Base-by-base conservation (phyloP, 352 stramenopile species). In the Pythium brachiatum region DNA sequence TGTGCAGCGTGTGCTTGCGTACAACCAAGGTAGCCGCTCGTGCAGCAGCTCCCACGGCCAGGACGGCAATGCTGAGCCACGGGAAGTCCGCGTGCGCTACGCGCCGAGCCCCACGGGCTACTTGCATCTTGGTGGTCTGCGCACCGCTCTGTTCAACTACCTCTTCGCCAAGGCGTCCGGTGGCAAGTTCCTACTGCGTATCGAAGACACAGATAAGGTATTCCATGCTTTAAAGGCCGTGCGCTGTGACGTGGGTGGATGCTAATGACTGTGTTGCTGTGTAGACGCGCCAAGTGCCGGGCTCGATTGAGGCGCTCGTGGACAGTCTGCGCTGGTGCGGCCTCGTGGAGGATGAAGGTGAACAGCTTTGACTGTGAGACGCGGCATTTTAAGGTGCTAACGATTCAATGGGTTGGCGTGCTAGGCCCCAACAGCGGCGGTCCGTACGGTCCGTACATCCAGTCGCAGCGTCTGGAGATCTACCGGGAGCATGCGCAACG, bases 291-390 rank as follows among this genome's bases (percentile, higher is more conserved):
- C 83, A 95, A 69, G 85, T 97, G 38, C 73, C 90, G 13, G 88
- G 88, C 7, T 96, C 90, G 0, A 54, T 92, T 16, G 89, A 97
- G 25, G 78, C 86, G 41, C 81, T 98, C 2, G 68, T 94, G n/a
- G 71, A 86, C 34, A 95, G 82, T 18, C 74, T 99, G 57, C 78
- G 86, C 46, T 99, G 96, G 96, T 92, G 98, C 34, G 95, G 95
- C n/a, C 70, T 99, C 6, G 64, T 90, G n/a, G 98, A 97, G 73
- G 97, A 99, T 70, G 97, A 99, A 90, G 97, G 84, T 92, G 39
- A 41, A 13, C 34, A 16, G 34, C 34, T 9, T 41, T 13, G 13
- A 13, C 6, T 2, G 13, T 41, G 34, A 41, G 7, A 15, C 5
- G 13, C 9, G 3, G 34, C 9, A 15, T n/a, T 8, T 8, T 15